Evolutionary conservation across 495 filamentous ascomycete genomes (phyloP).

Genomic region (Aspergillus bridgeri): DNA sequence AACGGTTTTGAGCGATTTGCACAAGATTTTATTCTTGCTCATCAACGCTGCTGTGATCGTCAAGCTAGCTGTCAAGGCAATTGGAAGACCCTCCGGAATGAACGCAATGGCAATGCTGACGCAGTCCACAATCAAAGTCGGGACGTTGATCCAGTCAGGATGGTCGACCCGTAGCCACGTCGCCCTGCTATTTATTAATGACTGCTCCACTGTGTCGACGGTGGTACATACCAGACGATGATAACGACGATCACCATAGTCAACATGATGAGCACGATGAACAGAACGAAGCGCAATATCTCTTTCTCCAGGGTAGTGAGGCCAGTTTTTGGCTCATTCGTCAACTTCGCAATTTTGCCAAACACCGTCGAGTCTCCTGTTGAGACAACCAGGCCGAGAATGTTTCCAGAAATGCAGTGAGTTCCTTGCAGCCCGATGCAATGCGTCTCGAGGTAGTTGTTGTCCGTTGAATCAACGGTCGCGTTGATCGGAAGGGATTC

Average conservation of each 20-base stretch:
- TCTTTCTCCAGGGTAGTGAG: slow-evolving; percentile 62
- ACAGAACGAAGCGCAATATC: slow-evolving; percentile 58
- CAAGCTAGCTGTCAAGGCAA: slow-evolving; percentile 55
- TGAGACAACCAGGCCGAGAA: slow-evolving; percentile 55
- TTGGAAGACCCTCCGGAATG: slow-evolving; percentile 65
- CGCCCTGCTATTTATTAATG: slow-evolving; percentile 18
- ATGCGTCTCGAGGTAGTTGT: slow-evolving; percentile 70
- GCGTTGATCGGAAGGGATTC: slow-evolving; percentile 58
- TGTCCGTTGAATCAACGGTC: slow-evolving; percentile 54
- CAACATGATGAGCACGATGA: slow-evolving; percentile 56
- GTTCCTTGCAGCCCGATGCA: slow-evolving; percentile 67
- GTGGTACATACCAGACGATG: slow-evolving; percentile 49
- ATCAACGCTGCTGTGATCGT: slow-evolving; percentile 59
- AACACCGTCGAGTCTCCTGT: slow-evolving; percentile 60
- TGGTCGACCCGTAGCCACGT: slow-evolving; percentile 56
- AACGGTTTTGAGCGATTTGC: slow-evolving; percentile 64
- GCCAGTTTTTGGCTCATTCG: slow-evolving; percentile 54
- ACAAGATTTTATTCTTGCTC: slow-evolving; percentile 60
- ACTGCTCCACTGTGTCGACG: slow-evolving; percentile 27
- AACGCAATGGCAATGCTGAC: slow-evolving; percentile 66
- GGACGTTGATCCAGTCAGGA: slow-evolving; percentile 62
- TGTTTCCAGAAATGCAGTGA: slow-evolving; percentile 58
- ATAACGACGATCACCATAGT: slow-evolving; percentile 52
- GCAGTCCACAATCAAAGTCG: slow-evolving; percentile 58
- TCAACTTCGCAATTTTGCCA: slow-evolving; percentile 61